Conservation (phyloP, 2,329 filamentous ascomycete genomes). For the Penicillium italicum region DNA sequence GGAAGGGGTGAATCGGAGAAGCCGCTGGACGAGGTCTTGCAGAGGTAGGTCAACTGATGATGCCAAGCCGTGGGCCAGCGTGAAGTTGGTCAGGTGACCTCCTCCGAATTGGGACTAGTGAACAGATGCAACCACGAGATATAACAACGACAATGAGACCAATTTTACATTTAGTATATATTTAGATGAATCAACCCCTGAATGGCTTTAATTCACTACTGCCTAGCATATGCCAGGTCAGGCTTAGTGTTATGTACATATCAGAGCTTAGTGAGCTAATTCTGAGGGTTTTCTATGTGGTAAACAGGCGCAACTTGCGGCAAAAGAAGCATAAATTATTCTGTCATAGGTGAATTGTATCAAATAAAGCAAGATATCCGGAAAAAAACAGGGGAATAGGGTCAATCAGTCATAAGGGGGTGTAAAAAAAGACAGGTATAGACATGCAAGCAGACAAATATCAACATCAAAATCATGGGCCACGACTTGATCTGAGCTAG, state of each 20-base stretch:
- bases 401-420: slow-evolving; percentile 24
- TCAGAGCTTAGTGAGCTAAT: background rate
- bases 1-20: slow-evolving; percentile 20
- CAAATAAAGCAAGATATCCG: slow-evolving; percentile 2
- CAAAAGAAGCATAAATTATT: background rate
- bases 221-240: no score
- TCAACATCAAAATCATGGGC: slow-evolving; percentile 23
- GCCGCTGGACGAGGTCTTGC: slow-evolving; percentile 25
- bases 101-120: slow-evolving; percentile 14
- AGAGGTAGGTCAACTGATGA: slow-evolving; percentile 36
- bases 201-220: background rate
- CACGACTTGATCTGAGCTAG: slow-evolving; percentile 26
- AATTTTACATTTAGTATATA: background rate
- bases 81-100: slow-evolving; percentile 30
- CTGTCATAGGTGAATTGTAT: slow-evolving; percentile 8
- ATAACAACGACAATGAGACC: background rate
- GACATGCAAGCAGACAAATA: slow-evolving; percentile 22
- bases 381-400: slow-evolving; percentile 23
- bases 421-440: slow-evolving; percentile 18
- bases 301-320: background rate
- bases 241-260: background rate
- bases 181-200: background rate
- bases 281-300: background rate
- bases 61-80: slow-evolving; percentile 37
- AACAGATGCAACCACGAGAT: background rate